Conservation (phyloP, 768 basidiomycete species). For the Hericium alpestre region DNA sequence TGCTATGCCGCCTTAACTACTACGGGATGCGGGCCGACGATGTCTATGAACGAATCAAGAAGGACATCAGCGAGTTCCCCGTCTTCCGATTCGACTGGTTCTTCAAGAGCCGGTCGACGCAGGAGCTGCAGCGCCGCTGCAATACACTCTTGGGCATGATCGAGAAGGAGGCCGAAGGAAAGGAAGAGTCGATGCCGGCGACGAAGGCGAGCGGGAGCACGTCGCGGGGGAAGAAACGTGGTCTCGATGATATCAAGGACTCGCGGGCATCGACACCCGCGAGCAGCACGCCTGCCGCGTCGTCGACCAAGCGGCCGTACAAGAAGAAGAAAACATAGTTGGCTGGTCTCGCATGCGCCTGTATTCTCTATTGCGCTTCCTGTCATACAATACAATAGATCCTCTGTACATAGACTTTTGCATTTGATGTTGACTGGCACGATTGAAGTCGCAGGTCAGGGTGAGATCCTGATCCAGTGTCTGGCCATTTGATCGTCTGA, state of each 20-base stretch:
- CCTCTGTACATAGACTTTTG: not conserved
- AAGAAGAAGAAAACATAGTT: slow-evolving; percentile 61
- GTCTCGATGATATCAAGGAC: slow-evolving; percentile 54
- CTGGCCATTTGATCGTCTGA: too few species aligned
- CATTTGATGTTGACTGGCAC: too few species aligned
- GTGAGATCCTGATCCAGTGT: too few species aligned
- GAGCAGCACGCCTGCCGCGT: slow-evolving; percentile 29
- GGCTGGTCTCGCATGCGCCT: too few species aligned
- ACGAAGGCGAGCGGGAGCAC: slow-evolving; percentile 34
- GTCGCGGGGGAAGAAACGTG: slow-evolving; percentile 63
- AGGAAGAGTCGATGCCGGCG: slow-evolving; percentile 53
- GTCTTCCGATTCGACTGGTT: slow-evolving; percentile 99
- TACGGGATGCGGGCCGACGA: slow-evolving; percentile 86
- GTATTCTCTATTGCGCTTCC: too few species aligned
- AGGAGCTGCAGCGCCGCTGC: slow-evolving; percentile 81
- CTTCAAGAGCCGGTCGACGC: slow-evolving; percentile 85
- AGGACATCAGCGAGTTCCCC: slow-evolving; percentile 93
- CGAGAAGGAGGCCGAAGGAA: slow-evolving; percentile 74
- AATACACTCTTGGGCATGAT: slow-evolving; percentile 84
- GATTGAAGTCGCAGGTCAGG: too few species aligned
- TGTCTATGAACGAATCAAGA: slow-evolving; percentile 90
- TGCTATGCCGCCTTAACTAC: slow-evolving; percentile 79
- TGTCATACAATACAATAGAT: too few species aligned
- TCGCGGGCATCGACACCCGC: slow-evolving; percentile 47
- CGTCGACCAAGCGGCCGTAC: slow-evolving; percentile 37